Percentiles rank a stretch among this genome's conserved stretches.
Conservation (phyloP, 2,329 filamentous ascomycete species). For the Microcyclosporella mali region DNA sequence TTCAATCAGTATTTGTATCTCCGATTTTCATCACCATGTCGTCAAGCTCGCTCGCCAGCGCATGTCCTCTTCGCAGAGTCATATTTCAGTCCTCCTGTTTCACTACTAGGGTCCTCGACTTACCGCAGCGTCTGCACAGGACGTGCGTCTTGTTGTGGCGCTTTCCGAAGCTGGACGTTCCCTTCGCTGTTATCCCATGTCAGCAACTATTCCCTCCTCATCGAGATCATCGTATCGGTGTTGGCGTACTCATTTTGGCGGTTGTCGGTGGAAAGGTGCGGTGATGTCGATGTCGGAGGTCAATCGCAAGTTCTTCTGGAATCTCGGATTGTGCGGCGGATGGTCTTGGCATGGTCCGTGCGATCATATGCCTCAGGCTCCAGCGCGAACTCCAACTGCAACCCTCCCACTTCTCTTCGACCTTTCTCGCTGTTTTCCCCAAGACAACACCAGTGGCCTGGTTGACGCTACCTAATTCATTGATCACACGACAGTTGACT, state of each 20-base stretch:
- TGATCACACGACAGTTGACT: too few relatives aligned
- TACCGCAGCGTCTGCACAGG: slow-evolving; percentile 96
- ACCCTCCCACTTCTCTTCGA: too few relatives aligned
- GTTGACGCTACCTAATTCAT: too few relatives aligned
- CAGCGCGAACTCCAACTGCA: too few relatives aligned
- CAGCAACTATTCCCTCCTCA: slow-evolving; percentile 38
- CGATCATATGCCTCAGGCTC: too few relatives aligned
- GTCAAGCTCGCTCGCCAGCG: slow-evolving; percentile 2
- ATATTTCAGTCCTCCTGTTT: slow-evolving; percentile 1
- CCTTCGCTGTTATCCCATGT: slow-evolving; percentile 52
- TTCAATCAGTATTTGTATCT: slow-evolving; percentile 24
- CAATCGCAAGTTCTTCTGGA: too few relatives aligned
- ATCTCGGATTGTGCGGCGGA: too few relatives aligned
- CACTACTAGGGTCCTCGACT: slow-evolving; percentile 42
- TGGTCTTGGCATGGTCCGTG: too few relatives aligned
- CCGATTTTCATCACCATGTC: neutral
- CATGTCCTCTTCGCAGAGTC: slow-evolving; percentile 1
- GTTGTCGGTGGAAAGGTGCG: slow-evolving; percentile 9
- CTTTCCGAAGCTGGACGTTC: slow-evolving; percentile 66
- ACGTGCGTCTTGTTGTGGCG: slow-evolving; percentile 98
- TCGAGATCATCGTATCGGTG: slow-evolving; percentile 8
- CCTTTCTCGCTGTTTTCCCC: too few relatives aligned
- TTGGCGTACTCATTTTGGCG: slow-evolving; percentile 28
- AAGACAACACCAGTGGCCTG: too few relatives aligned
- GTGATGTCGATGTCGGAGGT: slow-evolving; percentile 1